These are phyloP conservation scores for Termitomyces sp. DNA, from an alignment of 768 basidiomycete genomes.

Conservation along the genomic window DNA sequence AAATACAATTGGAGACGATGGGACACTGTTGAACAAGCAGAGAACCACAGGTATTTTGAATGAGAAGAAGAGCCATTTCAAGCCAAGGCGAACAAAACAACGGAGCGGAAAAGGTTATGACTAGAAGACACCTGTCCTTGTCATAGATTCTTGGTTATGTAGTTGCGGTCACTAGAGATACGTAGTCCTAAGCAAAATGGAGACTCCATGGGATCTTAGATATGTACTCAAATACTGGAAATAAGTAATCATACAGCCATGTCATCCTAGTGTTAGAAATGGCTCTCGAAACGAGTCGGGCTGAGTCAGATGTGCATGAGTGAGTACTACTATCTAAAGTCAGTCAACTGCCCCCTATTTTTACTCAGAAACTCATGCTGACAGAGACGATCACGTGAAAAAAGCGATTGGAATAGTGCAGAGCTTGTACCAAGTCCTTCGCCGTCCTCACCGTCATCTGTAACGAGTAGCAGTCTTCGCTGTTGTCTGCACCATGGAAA, in stretches of 20 bases:
- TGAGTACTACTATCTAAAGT: too few species aligned
- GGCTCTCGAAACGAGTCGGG: background rate
- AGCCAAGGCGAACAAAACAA: slow-evolving; percentile 75
- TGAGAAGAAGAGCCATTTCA: slow-evolving; percentile 87
- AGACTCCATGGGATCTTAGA: too few species aligned
- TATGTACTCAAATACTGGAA: too few species aligned
- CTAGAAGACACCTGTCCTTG: slow-evolving; percentile 7
- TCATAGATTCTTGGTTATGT: background rate
- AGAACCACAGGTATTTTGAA: slow-evolving; percentile 34
- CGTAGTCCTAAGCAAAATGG: background rate
- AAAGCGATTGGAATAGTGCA: background rate
- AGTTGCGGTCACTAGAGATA: background rate
- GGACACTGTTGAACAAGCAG: slow-evolving; percentile 47
- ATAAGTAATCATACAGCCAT: too few species aligned
- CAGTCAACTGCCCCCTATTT: too few species aligned
- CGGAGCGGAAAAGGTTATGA: slow-evolving; percentile 94
- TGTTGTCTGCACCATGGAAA: slow-evolving; percentile 2
- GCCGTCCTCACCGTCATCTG: background rate
- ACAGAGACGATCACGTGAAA: slow-evolving; percentile 14
- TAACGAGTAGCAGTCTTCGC: slow-evolving; percentile 1
- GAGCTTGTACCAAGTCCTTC: background rate
- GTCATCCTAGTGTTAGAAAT: too few species aligned
- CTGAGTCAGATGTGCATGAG: slow-evolving; percentile 3
- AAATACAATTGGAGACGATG: slow-evolving; percentile 72
- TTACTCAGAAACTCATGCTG: slow-evolving; percentile 8